These are phyloP conservation scores for Neurospora pannonica DNA, from an alignment of 495 filamentous ascomycete species.

Conservation along the genomic window DNA sequence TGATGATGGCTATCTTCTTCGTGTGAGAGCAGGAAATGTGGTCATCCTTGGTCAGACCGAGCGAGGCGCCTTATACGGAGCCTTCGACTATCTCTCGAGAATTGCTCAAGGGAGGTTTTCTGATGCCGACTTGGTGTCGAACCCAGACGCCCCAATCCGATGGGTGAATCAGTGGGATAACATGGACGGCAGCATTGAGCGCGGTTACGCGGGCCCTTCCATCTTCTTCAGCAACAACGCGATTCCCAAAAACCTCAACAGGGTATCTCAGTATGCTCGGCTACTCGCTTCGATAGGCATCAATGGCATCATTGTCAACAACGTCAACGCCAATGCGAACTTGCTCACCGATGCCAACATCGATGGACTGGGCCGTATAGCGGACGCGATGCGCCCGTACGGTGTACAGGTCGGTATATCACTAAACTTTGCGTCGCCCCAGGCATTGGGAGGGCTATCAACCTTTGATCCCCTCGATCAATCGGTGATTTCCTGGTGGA, in stretches of 20 bases:
- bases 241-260: constrained; percentile 47
- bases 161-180: constrained; percentile 74
- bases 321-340: constrained; percentile 59
- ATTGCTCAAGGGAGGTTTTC: constrained; percentile 54
- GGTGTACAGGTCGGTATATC: constrained; percentile 58
- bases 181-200: constrained; percentile 55
- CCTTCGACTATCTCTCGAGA: constrained; percentile 58
- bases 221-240: constrained; percentile 55
- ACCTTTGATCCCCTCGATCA: constrained; percentile 59
- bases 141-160: constrained; percentile 52
- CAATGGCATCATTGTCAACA: constrained; percentile 61
- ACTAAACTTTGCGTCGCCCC: constrained; percentile 58
- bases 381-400: constrained; percentile 56
- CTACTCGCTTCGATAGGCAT: constrained; percentile 57
- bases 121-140: constrained; percentile 41
- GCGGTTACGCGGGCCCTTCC: constrained; percentile 59
- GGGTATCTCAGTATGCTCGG: constrained; percentile 54
- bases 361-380: constrained; percentile 50
- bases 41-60: constrained; percentile 59
- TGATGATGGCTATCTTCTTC: constrained; percentile 58
- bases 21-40: constrained; percentile 32
- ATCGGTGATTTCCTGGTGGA: constrained; percentile 53
- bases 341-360: constrained; percentile 48
- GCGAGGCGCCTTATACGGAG: constrained; percentile 58
- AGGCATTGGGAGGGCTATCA: constrained; percentile 42